Base-by-base conservation (phyloP, 1,139 yeast species). In the Nakaseomyces delphensis region DNA sequence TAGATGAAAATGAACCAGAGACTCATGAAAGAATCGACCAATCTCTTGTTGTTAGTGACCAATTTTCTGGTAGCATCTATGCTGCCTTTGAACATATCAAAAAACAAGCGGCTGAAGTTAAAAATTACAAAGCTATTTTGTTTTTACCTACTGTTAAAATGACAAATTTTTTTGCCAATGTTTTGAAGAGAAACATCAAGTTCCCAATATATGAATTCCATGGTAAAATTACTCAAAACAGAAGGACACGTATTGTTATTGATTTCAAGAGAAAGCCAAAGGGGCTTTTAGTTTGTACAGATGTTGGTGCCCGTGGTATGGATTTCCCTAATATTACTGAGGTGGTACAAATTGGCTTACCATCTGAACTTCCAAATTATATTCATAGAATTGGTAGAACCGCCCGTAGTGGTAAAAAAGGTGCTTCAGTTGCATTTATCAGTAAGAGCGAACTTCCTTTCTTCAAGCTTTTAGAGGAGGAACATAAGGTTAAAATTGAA, bases 281-380 rank as follows among this genome's bases (percentile, higher is more conserved):
- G 21, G 81, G 84, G 44, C 58, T 89, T 35, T 69, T 89, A 44
- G 74, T 89, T 40, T 82, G 94, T 38, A 85, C 96, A 1, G 95
- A 89, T 65, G 96, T 91, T 43, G 95, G 91, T 50, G 96, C 97
- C 3, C 79, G 97, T 67, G 97, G 98, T 56, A 79, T 91, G 79
- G 96, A 87, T 67, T 83, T 87, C 71, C 89, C 87, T 40, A 77
- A 77, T 54, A 93, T 91, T 27, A 67, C 84, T 21, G 83, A 84
- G 55, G 96, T 87, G 43, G 67, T 83, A 56, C 96, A 87, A 66
- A 63, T 83, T 45, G 81, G 86, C 51, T 73, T 81, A n/a, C 85
- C 93, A 49, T 65, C 72, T 37, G 86, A 81, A 45, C 66, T 80
- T 29, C 77, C 89, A 13, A 82, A 83, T 49, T 89, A 89, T 60